phyloP scores from a whole-genome alignment of 1,284 basidiomycete species.

The Melampsora occidentalis region DNA sequence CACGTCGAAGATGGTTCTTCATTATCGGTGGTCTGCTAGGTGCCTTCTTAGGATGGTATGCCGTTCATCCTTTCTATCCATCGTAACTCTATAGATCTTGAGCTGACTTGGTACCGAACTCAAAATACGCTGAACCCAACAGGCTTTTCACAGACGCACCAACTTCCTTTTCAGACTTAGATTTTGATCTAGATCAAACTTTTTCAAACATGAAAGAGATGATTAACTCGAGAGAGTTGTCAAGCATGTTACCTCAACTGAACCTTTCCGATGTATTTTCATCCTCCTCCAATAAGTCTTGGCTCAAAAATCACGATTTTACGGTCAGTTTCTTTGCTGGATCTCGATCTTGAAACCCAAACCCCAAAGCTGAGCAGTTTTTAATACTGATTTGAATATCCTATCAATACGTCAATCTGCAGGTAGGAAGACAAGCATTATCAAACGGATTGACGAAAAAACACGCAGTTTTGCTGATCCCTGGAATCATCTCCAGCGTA shows the following conservation, averaged over 20 bases:
- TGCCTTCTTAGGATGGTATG: constrained; percentile 40
- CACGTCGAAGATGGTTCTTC: constrained; percentile 33
- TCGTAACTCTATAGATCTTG: not conserved
- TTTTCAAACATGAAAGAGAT: constrained; percentile 36
- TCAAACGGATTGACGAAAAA: constrained; percentile 67
- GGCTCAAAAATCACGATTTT: constrained; percentile 76
- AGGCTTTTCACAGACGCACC: constrained; percentile 36
- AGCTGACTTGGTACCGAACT: not conserved
- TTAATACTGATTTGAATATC: not conserved
- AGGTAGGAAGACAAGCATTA: constrained; percentile 70
- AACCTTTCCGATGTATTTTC: constrained; percentile 39
- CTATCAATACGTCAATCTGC: not conserved
- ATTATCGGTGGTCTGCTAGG: constrained; percentile 36
- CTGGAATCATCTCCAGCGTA: constrained; percentile 58
- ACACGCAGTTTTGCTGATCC: constrained; percentile 64
- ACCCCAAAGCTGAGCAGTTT: not conserved
- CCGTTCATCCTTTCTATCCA: not conserved
- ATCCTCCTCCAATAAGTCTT: constrained; percentile 25
- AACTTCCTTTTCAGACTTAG: constrained; percentile 26
- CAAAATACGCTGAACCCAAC: not conserved
- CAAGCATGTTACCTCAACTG: constrained; percentile 26
- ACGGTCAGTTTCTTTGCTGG: constrained; percentile 45
- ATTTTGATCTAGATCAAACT: constrained; percentile 41
- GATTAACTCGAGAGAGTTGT: constrained; percentile 19
- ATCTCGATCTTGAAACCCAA: too few species aligned